Evolutionary conservation across 345 rosid species (phyloP).

Genomic region (Pistacia integerrima): DNA sequence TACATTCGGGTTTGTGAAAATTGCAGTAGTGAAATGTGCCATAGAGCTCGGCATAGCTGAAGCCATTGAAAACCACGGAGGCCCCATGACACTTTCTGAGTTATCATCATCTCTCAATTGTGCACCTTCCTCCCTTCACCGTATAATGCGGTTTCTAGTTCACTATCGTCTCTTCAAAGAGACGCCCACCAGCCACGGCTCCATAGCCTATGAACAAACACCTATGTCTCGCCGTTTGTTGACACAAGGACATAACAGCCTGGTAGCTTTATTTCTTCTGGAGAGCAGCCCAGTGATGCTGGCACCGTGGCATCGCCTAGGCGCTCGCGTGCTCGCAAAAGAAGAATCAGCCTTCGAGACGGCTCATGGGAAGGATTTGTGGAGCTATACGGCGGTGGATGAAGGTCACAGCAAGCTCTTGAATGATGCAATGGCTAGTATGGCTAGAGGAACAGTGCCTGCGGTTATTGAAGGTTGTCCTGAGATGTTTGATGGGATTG

Average conservation of each 20-base stretch:
- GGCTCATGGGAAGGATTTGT: constrained; percentile 46
- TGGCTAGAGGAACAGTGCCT: constrained; percentile 41
- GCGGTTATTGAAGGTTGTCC: constrained; percentile 42
- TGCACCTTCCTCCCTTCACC: constrained; percentile 47
- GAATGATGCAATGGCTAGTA: constrained; percentile 68
- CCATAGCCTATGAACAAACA: constrained; percentile 41
- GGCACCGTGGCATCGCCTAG: constrained; percentile 59
- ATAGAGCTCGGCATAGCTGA: constrained; percentile 75
- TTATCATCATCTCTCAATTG: constrained; percentile 56
- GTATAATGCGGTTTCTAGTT: constrained; percentile 68
- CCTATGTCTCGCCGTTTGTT: constrained; percentile 63
- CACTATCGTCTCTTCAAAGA: constrained; percentile 52
- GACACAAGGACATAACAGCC: constrained; percentile 35
- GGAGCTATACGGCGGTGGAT: constrained; percentile 48
- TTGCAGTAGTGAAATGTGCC: constrained; percentile 75
- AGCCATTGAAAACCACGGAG: constrained; percentile 40
- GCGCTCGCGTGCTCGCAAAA: constrained; percentile 34
- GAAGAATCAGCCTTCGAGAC: constrained; percentile 31
- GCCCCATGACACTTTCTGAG: constrained; percentile 48
- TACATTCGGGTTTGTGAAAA: constrained; percentile 49
- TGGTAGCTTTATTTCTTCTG: constrained; percentile 45
- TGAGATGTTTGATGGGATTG: constrained; percentile 54
- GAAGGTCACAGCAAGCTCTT: constrained; percentile 41
- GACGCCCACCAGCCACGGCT: constrained; percentile 22
- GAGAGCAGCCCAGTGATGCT: constrained; percentile 56